Percentiles rank a stretch among this genome's conserved stretches.
Conservation (phyloP, 495 filamentous ascomycete species). For the Daldinia bambusicola region DNA sequence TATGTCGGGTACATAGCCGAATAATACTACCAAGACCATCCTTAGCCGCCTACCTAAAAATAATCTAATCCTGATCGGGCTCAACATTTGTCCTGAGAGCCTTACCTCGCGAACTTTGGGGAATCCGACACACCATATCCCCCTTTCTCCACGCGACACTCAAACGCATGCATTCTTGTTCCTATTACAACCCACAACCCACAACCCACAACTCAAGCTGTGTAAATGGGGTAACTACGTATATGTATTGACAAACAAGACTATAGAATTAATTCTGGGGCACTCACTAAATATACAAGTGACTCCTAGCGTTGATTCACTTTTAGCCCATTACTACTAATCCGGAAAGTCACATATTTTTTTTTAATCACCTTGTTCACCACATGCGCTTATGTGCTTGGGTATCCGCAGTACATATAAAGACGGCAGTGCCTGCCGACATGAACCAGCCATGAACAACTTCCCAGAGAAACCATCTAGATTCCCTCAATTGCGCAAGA, state of each 20-base stretch:
- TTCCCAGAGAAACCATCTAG: conserved; percentile 8
- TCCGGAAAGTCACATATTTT: too few species aligned
- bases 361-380: background rate
- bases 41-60: background rate
- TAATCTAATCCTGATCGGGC: background rate
- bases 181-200: too few species aligned
- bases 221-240: too few species aligned
- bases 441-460: conserved; percentile 27
- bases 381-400: conserved; percentile 18
- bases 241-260: too few species aligned
- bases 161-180: conserved; percentile 13
- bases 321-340: too few species aligned
- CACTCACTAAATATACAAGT: too few species aligned
- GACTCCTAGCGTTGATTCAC: too few species aligned
- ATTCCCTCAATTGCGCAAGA: conserved; percentile 11
- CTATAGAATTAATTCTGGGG: too few species aligned
- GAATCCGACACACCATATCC: background rate
- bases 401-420: conserved; percentile 39
- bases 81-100: background rate
- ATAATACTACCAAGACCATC: background rate
- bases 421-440: conserved; percentile 29
- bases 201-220: too few species aligned
- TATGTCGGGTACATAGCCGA: background rate
- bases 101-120: background rate
- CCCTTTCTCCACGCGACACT: background rate